These are phyloP conservation scores for Colletotrichum godetiae DNA, from an alignment of 2,329 filamentous ascomycete species.

Conservation along the genomic window DNA sequence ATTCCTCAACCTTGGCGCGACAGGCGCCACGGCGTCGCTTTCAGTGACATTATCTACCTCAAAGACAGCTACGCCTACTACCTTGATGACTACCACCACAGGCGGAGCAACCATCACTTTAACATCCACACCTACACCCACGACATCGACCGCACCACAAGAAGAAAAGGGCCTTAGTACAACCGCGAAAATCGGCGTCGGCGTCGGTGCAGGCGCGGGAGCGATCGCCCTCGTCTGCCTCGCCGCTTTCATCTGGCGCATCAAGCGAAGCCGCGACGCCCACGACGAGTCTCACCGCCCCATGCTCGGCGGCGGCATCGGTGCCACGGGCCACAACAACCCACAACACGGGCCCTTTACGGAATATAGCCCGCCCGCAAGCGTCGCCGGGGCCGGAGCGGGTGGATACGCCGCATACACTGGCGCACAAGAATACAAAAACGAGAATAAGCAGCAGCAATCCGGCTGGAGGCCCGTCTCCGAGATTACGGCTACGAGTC, in stretches of 20 bases:
- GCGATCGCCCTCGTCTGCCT: conserved; percentile 35
- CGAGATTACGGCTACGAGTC: conserved; percentile 1
- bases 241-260: conserved; percentile 25
- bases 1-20: conserved; percentile 47
- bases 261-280: conserved; percentile 24
- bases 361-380: conserved; percentile 14
- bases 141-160: background rate
- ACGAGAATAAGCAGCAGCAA: conserved; percentile 11
- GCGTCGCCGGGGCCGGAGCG: background rate
- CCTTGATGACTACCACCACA: conserved; percentile 20
- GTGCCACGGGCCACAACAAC: conserved; percentile 6
- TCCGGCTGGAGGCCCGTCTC: conserved; percentile 13
- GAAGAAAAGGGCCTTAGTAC: conserved; percentile 44
- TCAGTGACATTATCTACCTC: conserved; percentile 37
- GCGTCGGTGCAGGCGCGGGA: conserved; percentile 48
- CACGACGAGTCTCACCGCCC: conserved; percentile 33
- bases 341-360: conserved; percentile 13
- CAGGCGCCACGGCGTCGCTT: conserved; percentile 32
- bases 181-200: conserved; percentile 52
- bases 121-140: background rate
- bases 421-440: conserved; percentile 5
- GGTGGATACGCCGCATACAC: background rate
- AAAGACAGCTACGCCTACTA: conserved; percentile 25
- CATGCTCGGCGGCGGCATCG: conserved; percentile 33
- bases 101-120: conserved; percentile 30